These are phyloP conservation scores for Backusella parvicylindrica DNA, from an alignment of 192 early-diverging fungal species.

Conservation along the genomic window DNA sequence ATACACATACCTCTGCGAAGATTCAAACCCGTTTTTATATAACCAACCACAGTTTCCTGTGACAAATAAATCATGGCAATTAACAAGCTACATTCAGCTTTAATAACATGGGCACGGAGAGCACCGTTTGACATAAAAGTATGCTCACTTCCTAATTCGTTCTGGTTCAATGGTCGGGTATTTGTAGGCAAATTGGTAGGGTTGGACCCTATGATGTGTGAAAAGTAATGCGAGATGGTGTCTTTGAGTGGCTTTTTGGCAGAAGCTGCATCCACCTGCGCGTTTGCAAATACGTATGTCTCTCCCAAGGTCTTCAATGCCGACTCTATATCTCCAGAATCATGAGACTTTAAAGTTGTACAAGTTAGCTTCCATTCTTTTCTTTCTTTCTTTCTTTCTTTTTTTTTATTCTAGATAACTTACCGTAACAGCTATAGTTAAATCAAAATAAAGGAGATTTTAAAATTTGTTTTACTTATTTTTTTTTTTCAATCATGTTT, in stretches of 20 bases:
- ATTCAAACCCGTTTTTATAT: conserved; percentile 50
- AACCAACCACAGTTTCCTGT: conserved; percentile 48
- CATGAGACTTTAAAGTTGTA: conserved; percentile 32
- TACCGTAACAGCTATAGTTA: conserved; percentile 25
- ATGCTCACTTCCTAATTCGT: background rate
- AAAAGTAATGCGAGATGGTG: conserved; percentile 37
- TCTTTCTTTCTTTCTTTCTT: background rate
- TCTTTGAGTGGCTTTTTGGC: conserved; percentile 38
- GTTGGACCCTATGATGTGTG: conserved; percentile 35
- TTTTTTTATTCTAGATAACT: background rate
- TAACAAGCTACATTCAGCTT: conserved; percentile 46
- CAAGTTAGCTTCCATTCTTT: background rate
- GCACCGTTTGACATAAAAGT: conserved; percentile 49
- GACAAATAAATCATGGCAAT: conserved; percentile 45
- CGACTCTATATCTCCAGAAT: conserved; percentile 38
- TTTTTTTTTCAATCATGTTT: background rate
- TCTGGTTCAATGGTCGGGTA: conserved; percentile 17
- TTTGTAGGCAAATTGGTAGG: conserved; percentile 27
- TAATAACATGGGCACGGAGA: conserved; percentile 49
- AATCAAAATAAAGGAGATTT: background rate
- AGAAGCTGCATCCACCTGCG: conserved; percentile 46
- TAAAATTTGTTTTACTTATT: no score
- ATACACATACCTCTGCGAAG: conserved; percentile 44
- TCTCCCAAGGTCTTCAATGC: conserved; percentile 39
- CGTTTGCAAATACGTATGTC: conserved; percentile 39